Base-by-base conservation (phyloP, 352 stramenopile genomes). In the Pythium brachiatum region DNA sequence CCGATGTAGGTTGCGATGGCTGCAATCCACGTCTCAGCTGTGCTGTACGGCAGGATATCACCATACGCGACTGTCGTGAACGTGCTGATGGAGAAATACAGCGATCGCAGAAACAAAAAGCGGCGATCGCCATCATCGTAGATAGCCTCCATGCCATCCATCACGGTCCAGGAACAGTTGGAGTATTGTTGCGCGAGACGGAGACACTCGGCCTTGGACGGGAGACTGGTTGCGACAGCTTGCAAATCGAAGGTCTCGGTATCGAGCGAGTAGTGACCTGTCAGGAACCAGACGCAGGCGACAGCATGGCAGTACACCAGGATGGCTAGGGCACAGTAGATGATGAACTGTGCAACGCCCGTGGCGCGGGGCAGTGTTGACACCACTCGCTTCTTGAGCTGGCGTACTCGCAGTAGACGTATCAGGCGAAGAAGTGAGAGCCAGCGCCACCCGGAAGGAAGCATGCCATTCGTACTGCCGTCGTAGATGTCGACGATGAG, bases 21-120 rank as follows among this genome's bases (percentile, higher is more conserved):
- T 1, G 62, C 62, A 12, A 71, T 46, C 64, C 64, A 72, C 0
- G 63, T 75, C 44, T 75, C 68, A 0, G 32, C 29, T 0, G 34
- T 63, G 43, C 21, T 72, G 36, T 69, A 75, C 25, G 68, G 63
- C 5, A 75, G 23, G 27, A 75, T 75, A 27, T 75, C 68, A 18
- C 68, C 68, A n/a, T 75, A 75, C 54, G 68, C 68, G 18, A 75
- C 68, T 0, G 68, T 75, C 8, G 68, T 72, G 54, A 75, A 72
- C 3, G 68, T 75, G 50, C 68, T 75, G 58, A 75, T 64, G 0
- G 68, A 67, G 47, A 75, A 75, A 21, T 75, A 75, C 7, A 75
- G n/a, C 31, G 68, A 67, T 27, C 68, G 68, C 7, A 75, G 39
- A 43, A 66, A 75, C 7, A 60, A 47, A 20, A 61, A 57, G 9